Evolutionary conservation across 2,329 filamentous ascomycete genomes (phyloP).

Genomic region (Scytalidium sp.): DNA sequence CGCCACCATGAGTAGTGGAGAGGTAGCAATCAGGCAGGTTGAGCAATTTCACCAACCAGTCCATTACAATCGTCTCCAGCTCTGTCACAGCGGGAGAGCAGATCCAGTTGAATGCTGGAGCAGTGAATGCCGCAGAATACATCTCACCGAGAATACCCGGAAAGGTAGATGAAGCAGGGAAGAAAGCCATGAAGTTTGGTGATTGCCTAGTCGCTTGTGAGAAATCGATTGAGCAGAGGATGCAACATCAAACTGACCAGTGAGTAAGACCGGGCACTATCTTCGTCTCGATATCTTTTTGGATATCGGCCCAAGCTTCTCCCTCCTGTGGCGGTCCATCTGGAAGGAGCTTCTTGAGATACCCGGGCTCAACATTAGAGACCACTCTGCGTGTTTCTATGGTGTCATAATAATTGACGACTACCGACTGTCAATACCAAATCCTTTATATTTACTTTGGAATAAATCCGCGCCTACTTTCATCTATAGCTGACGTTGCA

Average conservation of each 20-base stretch:
- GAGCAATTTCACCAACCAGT: constrained; percentile 82
- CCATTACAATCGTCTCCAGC: constrained; percentile 87
- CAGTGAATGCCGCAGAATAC: constrained; percentile 84
- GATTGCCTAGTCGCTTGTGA: constrained; percentile 56
- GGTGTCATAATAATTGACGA: constrained; percentile 79
- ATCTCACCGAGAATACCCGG: constrained; percentile 88
- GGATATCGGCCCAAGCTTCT: constrained; percentile 76
- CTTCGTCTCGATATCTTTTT: constrained; percentile 76
- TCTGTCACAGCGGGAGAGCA: constrained; percentile 91
- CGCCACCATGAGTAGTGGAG: constrained; percentile 72
- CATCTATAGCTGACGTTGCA: constrained; percentile 75
- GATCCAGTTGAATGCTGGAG: constrained; percentile 95
- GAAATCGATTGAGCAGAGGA: not conserved
- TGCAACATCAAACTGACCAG: constrained; percentile 51
- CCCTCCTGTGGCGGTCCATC: constrained; percentile 58
- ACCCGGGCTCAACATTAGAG: constrained; percentile 78
- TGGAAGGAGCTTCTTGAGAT: constrained; percentile 78
- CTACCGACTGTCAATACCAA: constrained; percentile 41
- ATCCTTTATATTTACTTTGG: not conserved
- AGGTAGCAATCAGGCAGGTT: constrained; percentile 70
- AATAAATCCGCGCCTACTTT: constrained; percentile 59
- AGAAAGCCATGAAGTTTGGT: constrained; percentile 95
- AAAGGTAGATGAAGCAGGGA: constrained; percentile 77
- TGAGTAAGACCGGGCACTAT: constrained; percentile 93
- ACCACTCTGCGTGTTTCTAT: constrained; percentile 70